Conservation (phyloP, 257 asterid species). For the Oldenlandia corymbosa region DNA sequence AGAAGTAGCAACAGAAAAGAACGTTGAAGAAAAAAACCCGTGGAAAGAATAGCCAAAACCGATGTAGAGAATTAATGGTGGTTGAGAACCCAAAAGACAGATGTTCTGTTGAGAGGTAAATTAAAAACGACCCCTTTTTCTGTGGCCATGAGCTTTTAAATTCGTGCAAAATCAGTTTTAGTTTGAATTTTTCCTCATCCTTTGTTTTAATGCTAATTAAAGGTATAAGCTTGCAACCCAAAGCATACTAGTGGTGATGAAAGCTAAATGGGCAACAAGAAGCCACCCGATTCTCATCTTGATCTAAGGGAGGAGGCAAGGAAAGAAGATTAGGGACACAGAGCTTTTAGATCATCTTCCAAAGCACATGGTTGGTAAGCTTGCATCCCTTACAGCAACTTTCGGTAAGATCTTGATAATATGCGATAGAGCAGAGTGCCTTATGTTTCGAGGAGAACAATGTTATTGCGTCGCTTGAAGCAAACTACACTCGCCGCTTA, state of each 20-base stretch:
- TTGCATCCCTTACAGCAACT: too few species aligned
- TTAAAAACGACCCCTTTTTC: not conserved
- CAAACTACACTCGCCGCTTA: too few species aligned
- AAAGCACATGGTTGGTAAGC: conserved; percentile 92
- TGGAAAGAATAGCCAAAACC: conserved; percentile 28
- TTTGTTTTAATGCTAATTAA: conserved; percentile 10
- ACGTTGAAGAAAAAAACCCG: conserved; percentile 35
- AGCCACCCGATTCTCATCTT: conserved; percentile 64
- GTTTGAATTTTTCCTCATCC: not conserved
- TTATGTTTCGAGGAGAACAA: too few species aligned
- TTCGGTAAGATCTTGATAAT: too few species aligned
- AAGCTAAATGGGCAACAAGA: conserved; percentile 55
- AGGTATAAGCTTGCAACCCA: conserved; percentile 84
- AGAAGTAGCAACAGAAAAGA: conserved; percentile 27
- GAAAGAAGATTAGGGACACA: conserved; percentile 82
- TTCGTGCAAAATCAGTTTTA: not conserved
- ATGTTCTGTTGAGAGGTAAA: conserved; percentile 92
- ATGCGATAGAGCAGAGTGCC: too few species aligned
- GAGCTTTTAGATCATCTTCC: conserved; percentile 87
- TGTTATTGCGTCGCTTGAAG: too few species aligned
- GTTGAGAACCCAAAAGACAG: conserved; percentile 73
- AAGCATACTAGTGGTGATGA: conserved; percentile 79
- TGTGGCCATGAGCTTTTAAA: not conserved
- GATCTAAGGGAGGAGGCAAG: conserved; percentile 87
- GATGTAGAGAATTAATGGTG: conserved; percentile 43